Conservation (phyloP, 441 rosid genomes). For the Raphanus hybrid region DNA sequence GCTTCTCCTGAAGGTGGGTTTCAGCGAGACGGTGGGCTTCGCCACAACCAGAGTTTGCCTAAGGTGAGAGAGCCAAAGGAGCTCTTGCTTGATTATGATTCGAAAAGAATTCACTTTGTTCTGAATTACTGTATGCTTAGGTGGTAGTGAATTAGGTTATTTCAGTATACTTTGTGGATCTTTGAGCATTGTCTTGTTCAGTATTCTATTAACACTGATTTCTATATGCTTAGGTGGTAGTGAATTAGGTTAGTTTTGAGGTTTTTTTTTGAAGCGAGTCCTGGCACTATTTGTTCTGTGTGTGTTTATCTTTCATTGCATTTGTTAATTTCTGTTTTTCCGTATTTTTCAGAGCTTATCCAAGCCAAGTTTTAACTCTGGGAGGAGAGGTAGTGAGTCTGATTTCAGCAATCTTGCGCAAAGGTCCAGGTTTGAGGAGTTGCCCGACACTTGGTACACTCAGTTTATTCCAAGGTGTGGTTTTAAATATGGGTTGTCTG, state of each 20-base stretch:
- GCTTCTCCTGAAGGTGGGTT: constrained; percentile 48
- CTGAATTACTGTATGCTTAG: background rate
- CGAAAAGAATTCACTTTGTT: constrained; percentile 1
- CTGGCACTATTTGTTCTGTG: background rate
- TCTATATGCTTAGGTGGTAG: too few relatives aligned
- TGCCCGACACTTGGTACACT: constrained; percentile 88
- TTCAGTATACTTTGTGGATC: background rate
- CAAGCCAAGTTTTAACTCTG: constrained; percentile 52
- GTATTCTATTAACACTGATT: background rate
- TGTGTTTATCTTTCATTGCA: background rate
- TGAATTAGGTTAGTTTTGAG: background rate
- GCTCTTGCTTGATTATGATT: background rate
- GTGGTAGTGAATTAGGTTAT: background rate
- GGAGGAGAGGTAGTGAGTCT: constrained; percentile 57
- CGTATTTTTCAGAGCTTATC: constrained; percentile 48
- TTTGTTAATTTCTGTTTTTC: background rate
- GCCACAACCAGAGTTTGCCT: constrained; percentile 40
- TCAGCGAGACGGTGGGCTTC: constrained; percentile 51
- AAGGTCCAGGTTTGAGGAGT: constrained; percentile 70
- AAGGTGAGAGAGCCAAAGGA: constrained; percentile 22
- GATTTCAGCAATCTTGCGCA: constrained; percentile 62
- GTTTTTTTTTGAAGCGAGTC: background rate
- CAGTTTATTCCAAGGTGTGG: constrained; percentile 74
- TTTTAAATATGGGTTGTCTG: constrained; percentile 57
- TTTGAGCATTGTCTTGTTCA: background rate